Conservation (phyloP, 176 grass and related monocot species). For the Triticum timopheevii region DNA sequence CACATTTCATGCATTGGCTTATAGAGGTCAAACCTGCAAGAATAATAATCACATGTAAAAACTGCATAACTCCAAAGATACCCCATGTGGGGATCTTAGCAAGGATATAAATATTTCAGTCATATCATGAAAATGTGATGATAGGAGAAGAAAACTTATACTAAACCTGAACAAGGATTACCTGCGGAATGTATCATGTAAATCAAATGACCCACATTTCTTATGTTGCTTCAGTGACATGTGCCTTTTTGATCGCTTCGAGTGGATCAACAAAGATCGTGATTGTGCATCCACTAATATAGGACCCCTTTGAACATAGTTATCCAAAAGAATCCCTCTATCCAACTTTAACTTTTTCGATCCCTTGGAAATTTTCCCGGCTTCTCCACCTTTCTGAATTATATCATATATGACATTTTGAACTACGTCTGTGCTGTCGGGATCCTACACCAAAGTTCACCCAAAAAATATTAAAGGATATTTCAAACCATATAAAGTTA, state of each 20-base stretch:
- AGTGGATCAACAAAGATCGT: conserved; percentile 53
- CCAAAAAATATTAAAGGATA: not conserved
- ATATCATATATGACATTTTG: conserved; percentile 57
- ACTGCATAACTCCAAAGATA: not conserved
- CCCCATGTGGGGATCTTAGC: not conserved
- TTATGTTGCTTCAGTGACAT: conserved; percentile 74
- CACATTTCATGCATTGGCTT: conserved; percentile 91
- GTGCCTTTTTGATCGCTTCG: conserved; percentile 57
- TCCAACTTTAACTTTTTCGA: conserved; percentile 61
- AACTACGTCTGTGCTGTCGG: conserved; percentile 36
- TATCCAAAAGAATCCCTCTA: conserved; percentile 57
- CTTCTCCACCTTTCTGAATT: conserved; percentile 58
- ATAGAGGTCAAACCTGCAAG: conserved; percentile 76
- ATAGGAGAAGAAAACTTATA: not conserved
- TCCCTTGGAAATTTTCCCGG: conserved; percentile 46
- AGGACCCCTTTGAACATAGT: conserved; percentile 53
- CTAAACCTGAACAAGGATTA: conserved; percentile 12
- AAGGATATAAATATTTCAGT: conserved; percentile 15
- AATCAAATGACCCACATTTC: conserved; percentile 62
- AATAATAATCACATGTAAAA: conserved; percentile 24
- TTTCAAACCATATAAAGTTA: not conserved
- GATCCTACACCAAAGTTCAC: conserved; percentile 36
- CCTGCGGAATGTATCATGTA: conserved; percentile 47
- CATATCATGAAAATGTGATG: not conserved
- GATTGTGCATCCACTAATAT: conserved; percentile 46